phyloP scores from a whole-genome alignment of 139 green algal genomes.

The Haematococcus lacustris region DNA sequence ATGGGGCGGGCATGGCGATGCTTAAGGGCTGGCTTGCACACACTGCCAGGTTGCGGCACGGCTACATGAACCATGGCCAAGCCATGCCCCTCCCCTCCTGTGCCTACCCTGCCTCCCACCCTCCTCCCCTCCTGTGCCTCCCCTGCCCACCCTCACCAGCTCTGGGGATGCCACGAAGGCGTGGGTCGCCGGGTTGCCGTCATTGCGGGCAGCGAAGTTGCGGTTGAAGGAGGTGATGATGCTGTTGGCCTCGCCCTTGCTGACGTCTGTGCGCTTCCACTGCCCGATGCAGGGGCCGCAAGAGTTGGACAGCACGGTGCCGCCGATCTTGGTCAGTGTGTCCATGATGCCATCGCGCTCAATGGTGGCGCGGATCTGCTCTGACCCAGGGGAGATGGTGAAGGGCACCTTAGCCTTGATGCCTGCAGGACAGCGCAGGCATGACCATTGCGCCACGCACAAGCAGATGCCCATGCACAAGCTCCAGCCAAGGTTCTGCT shows the following conservation, averaged over 20 bases:
- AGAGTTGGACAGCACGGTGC: constrained; percentile 92
- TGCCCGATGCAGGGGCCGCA: constrained; percentile 94
- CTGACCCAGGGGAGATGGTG: constrained; percentile 83
- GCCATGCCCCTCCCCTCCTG: too few relatives aligned
- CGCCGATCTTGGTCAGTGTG: constrained; percentile 86
- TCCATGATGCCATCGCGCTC: constrained; percentile 84
- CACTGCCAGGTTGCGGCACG: too few relatives aligned
- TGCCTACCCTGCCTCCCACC: too few relatives aligned
- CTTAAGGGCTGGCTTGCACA: too few relatives aligned
- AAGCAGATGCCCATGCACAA: too few relatives aligned
- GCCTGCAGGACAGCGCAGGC: too few relatives aligned
- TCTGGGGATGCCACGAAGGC: constrained; percentile 88
- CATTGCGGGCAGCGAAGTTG: constrained; percentile 92
- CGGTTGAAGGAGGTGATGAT: constrained; percentile 94
- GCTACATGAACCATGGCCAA: too few relatives aligned
- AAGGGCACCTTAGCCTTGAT: constrained; percentile 89
- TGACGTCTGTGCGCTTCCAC: constrained; percentile 90
- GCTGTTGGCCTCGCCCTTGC: constrained; percentile 83
- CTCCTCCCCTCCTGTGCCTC: too few relatives aligned
- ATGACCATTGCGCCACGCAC: too few relatives aligned
- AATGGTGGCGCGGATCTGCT: constrained; percentile 94
- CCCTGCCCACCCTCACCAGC: too few relatives aligned
- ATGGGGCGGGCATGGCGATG: too few relatives aligned
- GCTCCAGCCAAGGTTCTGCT: too few relatives aligned
- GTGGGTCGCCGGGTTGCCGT: constrained; percentile 90